Percentiles rank a stretch among this genome's conserved stretches.
These are phyloP conservation scores for Meyerozyma guilliermondii DNA, from an alignment of 1,139 yeast species.

Conservation along the genomic window DNA sequence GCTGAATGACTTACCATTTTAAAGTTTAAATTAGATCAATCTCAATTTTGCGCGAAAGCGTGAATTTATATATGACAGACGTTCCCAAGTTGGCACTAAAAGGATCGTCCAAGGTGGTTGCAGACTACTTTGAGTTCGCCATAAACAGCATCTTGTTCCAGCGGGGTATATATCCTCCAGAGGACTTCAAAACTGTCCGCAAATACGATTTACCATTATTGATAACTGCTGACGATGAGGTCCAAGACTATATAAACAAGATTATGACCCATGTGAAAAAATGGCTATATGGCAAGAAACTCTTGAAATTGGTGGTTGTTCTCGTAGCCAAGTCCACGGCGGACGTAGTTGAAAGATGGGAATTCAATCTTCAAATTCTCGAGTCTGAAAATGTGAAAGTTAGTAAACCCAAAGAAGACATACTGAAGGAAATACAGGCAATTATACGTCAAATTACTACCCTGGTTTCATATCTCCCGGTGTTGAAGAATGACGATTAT, in stretches of 20 bases:
- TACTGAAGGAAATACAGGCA: slow-evolving; percentile 75
- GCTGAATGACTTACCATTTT: background rate
- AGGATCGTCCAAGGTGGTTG: slow-evolving; percentile 73
- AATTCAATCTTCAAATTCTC: slow-evolving; percentile 59
- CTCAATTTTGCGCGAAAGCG: background rate
- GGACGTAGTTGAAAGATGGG: slow-evolving; percentile 82
- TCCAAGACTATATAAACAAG: slow-evolving; percentile 60
- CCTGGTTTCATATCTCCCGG: slow-evolving; percentile 79
- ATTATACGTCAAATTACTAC: slow-evolving; percentile 88
- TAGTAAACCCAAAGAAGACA: slow-evolving; percentile 41
- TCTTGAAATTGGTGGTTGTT: slow-evolving; percentile 66
- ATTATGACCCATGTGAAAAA: slow-evolving; percentile 73
- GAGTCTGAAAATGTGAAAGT: slow-evolving; percentile 6
- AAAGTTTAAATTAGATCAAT: background rate
- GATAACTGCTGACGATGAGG: slow-evolving; percentile 71
- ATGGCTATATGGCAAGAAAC: slow-evolving; percentile 74
- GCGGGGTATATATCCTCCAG: slow-evolving; percentile 86
- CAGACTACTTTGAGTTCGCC: slow-evolving; percentile 82
- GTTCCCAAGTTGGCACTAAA: slow-evolving; percentile 57
- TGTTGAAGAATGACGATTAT: slow-evolving; percentile 58
- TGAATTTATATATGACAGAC: slow-evolving; percentile 1
- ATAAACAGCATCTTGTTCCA: slow-evolving; percentile 81
- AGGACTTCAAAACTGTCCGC: slow-evolving; percentile 73
- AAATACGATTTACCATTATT: slow-evolving; percentile 79
- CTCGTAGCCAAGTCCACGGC: slow-evolving; percentile 64